Evolutionary conservation across 306 rosid genomes (phyloP), one percentile per base, ranked within the genome.

Genomic region (Cicer yamashitae): DNA sequence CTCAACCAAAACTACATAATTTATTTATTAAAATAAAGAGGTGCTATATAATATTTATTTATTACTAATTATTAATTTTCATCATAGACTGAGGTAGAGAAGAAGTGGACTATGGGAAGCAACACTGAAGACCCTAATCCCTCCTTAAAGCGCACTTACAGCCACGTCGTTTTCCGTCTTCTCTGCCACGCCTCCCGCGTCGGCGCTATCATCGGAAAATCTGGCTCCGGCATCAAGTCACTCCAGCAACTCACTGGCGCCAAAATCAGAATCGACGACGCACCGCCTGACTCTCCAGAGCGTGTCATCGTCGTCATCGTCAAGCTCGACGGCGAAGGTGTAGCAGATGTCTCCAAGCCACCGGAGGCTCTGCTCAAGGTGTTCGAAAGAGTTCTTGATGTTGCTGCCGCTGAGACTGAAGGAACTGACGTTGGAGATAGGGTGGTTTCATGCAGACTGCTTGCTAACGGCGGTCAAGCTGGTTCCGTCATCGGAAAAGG

Each of bases 111-210:
- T 6, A 64, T 64, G 70, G 70, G 50, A 9, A 64, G 70, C 70
- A 64, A 64, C 51, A 64, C 37, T 40, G 50, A 7, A 7, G 46
- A 37, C 20, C 3, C 59, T 1, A 87, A 84, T 38, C 92, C 77
- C 25, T 48, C 86, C 37, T 46, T 82, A 13, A 91, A 82, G 59
- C 91, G 87, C 68, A 7, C 20, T 86, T 80, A 0, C 85, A 22
- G 87, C 45, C 91, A 91, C 54, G 86, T 82, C 0, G 81, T 93
- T 2, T 92, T 94, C 82, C 97, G 99, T 51, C 79, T 94, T 39
- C 96, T 94, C 81, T 94, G 99, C 84, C 99, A 94, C 82, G 89
- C 91, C 3, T 94, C 99, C 0, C 88, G 99, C 51, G 82, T 92
- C 4, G 99, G 99, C 11, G 96, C 96, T 18, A 72, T 94, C 60